Evolutionary conservation across 768 basidiomycete genomes (phyloP), one percentile per base, ranked within the genome.

Genomic region (Tylopilus vinaceipallidus): DNA sequence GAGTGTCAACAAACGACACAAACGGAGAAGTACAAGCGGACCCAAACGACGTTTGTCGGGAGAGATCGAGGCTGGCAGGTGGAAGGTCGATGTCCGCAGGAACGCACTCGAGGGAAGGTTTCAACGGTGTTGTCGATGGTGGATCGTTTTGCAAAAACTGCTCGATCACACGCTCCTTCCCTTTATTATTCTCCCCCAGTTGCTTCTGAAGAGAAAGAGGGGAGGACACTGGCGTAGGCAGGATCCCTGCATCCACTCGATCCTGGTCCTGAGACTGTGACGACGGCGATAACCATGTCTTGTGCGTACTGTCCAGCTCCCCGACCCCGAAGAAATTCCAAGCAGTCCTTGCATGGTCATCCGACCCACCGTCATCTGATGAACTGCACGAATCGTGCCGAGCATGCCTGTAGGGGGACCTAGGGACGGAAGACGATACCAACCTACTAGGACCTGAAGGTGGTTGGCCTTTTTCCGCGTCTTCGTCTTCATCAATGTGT

Each of bases 331-430:
- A 88, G 3, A 87, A 59, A 4, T 62, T 50, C 55, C 84, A 78
- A 0, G 84, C 83, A 7, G 79, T 83, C 44, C 74, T 70, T 14
- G 75, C 81, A 17, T 76, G 74, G n/a, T 76, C 80, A 40, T 76
- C 69, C 20, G 72, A 72, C 36, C 68, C 75, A 6, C 70, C 74
- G 6, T 70, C 70, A 17, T 75, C 64, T 3, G 71, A 71, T 26
- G 74, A 72, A 14, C 66, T 57, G 16, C 79, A 77, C 37, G 79
- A 79, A 38, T 70, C 72, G 11, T 67, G 70, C 32, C 65, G 70
- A 6, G 41, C 27, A 36, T 54, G 35, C 13, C 30, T 42, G 30
- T 33, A 45, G 4, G 32, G 20, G 3, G 39, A 35, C 11, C 20
- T 38, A 4, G 17, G 38, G 6, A 3, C 22, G 24, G 29, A 19